These are phyloP conservation scores for Ascochyta pisi DNA, from an alignment of 2,329 filamentous ascomycete species.

Conservation along the genomic window DNA sequence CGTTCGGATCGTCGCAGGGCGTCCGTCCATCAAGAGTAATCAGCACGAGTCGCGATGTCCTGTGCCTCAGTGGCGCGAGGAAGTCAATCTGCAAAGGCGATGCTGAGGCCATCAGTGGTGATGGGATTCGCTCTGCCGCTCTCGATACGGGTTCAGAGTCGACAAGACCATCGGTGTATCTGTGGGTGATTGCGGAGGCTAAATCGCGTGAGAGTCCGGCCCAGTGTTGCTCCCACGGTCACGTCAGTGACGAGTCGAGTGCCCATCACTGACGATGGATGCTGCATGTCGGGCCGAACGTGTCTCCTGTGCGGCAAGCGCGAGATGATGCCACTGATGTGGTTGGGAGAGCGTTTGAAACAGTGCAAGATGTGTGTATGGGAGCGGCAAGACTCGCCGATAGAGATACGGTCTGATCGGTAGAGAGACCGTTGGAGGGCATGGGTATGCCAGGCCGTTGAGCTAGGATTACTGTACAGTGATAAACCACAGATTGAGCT, in stretches of 20 bases:
- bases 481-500: not conserved
- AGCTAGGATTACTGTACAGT: slow-evolving; percentile 1
- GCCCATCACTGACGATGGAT: slow-evolving; percentile 3
- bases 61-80: not conserved
- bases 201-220: not conserved
- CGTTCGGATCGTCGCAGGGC: not conserved
- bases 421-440: not conserved
- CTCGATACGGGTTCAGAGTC: not conserved
- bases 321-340: not conserved
- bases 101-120: not conserved
- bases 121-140: not conserved
- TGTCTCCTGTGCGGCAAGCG: not conserved
- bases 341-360: not conserved
- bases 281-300: not conserved
- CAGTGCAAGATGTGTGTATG: not conserved
- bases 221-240: not conserved
- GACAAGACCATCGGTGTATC: not conserved
- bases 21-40: not conserved
- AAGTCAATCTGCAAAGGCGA: not conserved
- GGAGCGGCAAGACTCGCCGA: not conserved
- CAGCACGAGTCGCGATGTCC: slow-evolving; percentile 1
- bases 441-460: slow-evolving; percentile 7
- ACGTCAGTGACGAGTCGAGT: not conserved
- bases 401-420: not conserved
- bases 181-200: not conserved